A percentile compares a stretch with the other conserved stretches of the same genome.
Evolutionary conservation across 352 stramenopile species (phyloP).

Genomic region (Globisporangium barbulae): DNA sequence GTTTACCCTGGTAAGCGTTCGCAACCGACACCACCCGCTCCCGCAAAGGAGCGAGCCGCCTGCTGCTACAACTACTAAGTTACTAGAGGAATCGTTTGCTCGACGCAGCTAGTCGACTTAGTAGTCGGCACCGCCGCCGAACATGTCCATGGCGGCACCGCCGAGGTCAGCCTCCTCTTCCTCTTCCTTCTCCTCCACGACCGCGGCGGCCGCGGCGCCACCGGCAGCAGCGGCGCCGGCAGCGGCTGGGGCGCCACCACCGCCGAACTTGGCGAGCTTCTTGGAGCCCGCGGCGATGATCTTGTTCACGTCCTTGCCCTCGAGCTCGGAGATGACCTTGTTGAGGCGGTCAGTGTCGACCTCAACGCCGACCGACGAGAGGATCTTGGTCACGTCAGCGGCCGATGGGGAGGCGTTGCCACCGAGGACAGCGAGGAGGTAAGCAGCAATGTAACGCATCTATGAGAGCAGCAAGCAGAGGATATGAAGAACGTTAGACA

Average conservation of each 20-base stretch:
- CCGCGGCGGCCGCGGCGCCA: conserved; percentile 44
- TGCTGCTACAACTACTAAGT: conserved; percentile 11
- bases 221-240: conserved; percentile 45
- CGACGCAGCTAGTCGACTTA: conserved; percentile 37
- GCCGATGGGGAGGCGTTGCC: conserved; percentile 88
- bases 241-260: conserved; percentile 47
- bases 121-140: conserved; percentile 85
- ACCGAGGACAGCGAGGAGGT: conserved; percentile 94
- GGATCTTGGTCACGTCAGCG: conserved; percentile 91
- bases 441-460: conserved; percentile 98
- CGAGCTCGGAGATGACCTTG: conserved; percentile 77
- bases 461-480: conserved; percentile 17
- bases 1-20: conserved; percentile 35
- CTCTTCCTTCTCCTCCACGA: conserved; percentile 72
- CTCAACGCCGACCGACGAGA: conserved; percentile 89
- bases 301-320: conserved; percentile 81
- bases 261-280: conserved; percentile 84
- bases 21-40: not conserved
- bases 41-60: not conserved
- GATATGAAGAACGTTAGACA: not conserved
- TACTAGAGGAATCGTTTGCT: conserved; percentile 9
- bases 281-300: conserved; percentile 77
- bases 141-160: conserved; percentile 84
- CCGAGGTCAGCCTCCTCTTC: conserved; percentile 86
- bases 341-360: conserved; percentile 65